Conservation (phyloP, 805 yeast genomes). For the Ogataea pini region DNA sequence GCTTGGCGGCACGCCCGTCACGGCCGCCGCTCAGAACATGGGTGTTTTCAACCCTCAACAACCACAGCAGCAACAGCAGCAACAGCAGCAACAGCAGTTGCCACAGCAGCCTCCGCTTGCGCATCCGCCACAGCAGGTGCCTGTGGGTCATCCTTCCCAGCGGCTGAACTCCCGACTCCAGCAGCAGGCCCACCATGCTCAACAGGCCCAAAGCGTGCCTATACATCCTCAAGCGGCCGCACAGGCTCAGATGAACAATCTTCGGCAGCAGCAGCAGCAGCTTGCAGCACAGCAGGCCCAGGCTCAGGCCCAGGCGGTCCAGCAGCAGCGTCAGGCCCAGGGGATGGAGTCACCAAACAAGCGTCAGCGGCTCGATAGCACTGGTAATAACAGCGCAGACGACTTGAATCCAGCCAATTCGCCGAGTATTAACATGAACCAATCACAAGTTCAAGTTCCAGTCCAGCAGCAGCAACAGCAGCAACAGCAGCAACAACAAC, state of each 20-base stretch:
- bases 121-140: constrained; percentile 19
- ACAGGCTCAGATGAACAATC: constrained; percentile 31
- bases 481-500: constrained; percentile 22
- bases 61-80: constrained; percentile 17
- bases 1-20: constrained; percentile 17
- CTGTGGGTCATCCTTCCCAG: constrained; percentile 15
- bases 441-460: constrained; percentile 18
- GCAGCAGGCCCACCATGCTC: constrained; percentile 7
- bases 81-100: constrained; percentile 10
- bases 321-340: constrained; percentile 8
- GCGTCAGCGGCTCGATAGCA: constrained; percentile 26
- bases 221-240: constrained; percentile 29
- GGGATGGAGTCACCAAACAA: constrained; percentile 27
- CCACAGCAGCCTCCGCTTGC: constrained; percentile 21
- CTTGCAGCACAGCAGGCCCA: constrained; percentile 24
- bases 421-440: constrained; percentile 11
- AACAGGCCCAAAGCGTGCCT: constrained; percentile 19
- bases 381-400: constrained; percentile 13
- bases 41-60: constrained; percentile 22
- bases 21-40: constrained; percentile 20
- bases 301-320: constrained; percentile 19
- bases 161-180: constrained; percentile 12
- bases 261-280: constrained; percentile 30
- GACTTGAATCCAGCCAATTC: constrained; percentile 19
- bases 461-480: constrained; percentile 27